Base-by-base conservation (phyloP, 495 filamentous ascomycete species). In the Penicillium pulvis region DNA sequence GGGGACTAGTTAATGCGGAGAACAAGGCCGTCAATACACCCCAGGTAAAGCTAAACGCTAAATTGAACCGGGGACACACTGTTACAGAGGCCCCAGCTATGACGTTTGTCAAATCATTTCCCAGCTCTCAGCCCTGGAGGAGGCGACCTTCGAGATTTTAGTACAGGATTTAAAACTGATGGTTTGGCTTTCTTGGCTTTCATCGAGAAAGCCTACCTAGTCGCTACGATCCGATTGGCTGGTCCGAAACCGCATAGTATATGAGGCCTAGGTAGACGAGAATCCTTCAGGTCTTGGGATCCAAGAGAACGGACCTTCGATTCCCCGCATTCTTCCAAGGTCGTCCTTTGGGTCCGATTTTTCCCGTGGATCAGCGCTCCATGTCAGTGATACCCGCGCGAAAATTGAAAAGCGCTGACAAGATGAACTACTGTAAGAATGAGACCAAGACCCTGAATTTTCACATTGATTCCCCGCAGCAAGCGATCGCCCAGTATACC, bases 1-100 rank as follows among this genome's bases (percentile, higher is more conserved):
- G 26, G 33, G 12, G 19, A 33, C 19, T 53, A 59, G 51, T 56
- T 45, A 28, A 56, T 28, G 39, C 24, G 53, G 42, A 55, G 28
- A 45, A 49, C 41, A 41, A 50, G 33, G 46, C 55, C 31, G 31
- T 46, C 16, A 19, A 50, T 33, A 42, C 58, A 41, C 4, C 14
- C 4, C 4, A 11, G 14, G 39, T 41, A 16, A n/a, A n/a, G 4
- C 4, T n/a, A 41, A 41, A 36, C 9, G 12, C 10, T 11, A 14
- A 36, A 14, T 36, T 36, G 33, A 8, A 14, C 33, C 33, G 12
- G 10, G 12, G 9, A 3, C 33, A 6, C 33, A 36, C 33, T 11
- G 33, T 7, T 28, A 28, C 4, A 28, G 6, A 4, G 28, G 4
- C 28, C 33, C 33, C 9, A 10, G 14, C 10, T 36, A 36, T 36